phyloP scores from a whole-genome alignment of 1,284 basidiomycete species.

The Ganoderma meredithae region DNA sequence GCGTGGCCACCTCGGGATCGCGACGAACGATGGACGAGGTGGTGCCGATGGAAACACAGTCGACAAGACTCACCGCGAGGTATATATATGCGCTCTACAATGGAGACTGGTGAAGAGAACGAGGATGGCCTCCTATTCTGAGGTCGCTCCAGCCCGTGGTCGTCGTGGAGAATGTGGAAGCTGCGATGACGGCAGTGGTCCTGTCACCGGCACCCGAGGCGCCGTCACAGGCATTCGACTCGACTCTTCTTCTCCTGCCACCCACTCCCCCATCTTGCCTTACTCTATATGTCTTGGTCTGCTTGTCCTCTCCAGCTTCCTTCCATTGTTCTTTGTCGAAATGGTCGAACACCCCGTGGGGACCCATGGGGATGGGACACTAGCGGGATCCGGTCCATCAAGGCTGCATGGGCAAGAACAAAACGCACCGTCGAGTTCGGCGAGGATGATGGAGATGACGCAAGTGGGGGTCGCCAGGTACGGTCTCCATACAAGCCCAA shows the following conservation, averaged over 20 bases:
- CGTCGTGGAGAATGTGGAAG: conserved; percentile 23
- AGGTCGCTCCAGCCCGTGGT: conserved; percentile 17
- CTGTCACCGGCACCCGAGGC: conserved; percentile 1
- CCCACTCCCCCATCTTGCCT: not conserved
- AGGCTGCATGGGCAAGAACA: not conserved
- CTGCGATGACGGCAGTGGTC: conserved; percentile 16
- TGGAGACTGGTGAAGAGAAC: conserved; percentile 6
- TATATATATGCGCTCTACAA: conserved; percentile 16
- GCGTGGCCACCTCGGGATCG: not conserved
- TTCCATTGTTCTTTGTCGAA: not conserved
- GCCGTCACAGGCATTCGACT: not conserved
- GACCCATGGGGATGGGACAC: too few species aligned
- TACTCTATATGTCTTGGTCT: not conserved
- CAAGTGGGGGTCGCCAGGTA: not conserved
- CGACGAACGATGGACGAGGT: not conserved
- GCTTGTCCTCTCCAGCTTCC: not conserved
- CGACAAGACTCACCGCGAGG: conserved; percentile 15
- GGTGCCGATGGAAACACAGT: not conserved
- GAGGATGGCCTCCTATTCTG: conserved; percentile 7
- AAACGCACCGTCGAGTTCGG: not conserved
- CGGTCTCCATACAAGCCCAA: not conserved
- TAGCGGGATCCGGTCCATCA: too few species aligned
- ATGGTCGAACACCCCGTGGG: not conserved
- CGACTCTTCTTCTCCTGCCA: not conserved
- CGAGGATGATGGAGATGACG: not conserved